These are phyloP conservation scores for Apophysomyces ossiformis DNA, from an alignment of 371 early-diverging fungal species.

Conservation along the genomic window DNA sequence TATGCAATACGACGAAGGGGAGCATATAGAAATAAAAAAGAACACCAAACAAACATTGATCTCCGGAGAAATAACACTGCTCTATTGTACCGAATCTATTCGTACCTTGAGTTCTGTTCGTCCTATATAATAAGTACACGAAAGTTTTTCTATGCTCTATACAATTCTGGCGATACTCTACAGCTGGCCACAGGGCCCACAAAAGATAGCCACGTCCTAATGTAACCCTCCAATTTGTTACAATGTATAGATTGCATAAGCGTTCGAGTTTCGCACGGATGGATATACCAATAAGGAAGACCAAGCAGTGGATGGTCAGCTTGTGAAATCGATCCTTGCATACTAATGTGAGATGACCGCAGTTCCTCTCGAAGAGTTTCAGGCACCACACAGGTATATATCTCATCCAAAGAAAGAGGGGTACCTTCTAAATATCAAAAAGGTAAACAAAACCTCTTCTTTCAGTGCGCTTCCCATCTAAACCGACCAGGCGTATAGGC, in stretches of 20 bases:
- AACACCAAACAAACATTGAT: too few relatives aligned
- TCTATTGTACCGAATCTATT: too few relatives aligned
- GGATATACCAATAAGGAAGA: conserved; percentile 67
- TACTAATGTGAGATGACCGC: conserved; percentile 2
- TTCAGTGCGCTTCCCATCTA: too few relatives aligned
- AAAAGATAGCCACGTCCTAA: conserved; percentile 45
- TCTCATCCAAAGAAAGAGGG: conserved; percentile 46
- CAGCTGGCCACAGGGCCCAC: conserved; percentile 35
- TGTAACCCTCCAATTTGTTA: conserved; percentile 23
- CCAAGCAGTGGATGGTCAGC: conserved; percentile 70
- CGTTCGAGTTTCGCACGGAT: conserved; percentile 73
- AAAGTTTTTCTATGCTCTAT: not conserved
- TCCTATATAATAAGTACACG: too few relatives aligned
- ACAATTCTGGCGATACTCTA: conserved; percentile 13
- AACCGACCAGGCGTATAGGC: conserved; percentile 50
- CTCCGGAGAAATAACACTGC: too few relatives aligned
- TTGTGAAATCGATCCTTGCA: conserved; percentile 35
- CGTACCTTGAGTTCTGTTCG: too few relatives aligned
- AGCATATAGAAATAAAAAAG: too few relatives aligned
- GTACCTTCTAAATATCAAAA: conserved; percentile 40
- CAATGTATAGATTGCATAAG: conserved; percentile 54
- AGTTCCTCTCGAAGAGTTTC: conserved; percentile 26
- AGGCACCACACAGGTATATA: conserved; percentile 52
- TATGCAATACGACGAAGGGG: too few relatives aligned
- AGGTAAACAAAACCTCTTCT: too few relatives aligned